Evolutionary conservation across 2,329 filamentous ascomycete species (phyloP), one percentile per base, ranked within the genome.

Genomic region (Berkeleyomyces rouxiae): DNA sequence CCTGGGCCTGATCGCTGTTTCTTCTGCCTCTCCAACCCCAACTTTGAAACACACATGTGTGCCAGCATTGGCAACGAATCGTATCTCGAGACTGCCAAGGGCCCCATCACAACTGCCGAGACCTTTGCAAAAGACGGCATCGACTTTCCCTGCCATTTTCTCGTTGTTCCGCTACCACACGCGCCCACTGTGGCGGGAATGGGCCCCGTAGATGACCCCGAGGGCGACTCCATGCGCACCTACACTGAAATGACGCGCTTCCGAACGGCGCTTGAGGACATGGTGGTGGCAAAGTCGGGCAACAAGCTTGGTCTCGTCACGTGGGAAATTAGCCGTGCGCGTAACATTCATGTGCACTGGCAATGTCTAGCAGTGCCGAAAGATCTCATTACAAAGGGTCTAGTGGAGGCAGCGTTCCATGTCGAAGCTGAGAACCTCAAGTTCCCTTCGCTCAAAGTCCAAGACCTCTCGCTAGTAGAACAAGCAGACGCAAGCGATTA

Each of bases 71-170:
- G 88, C 61, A 85, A 90, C 16, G 87, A 95, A 65, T 81, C 84
- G 61, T 97, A 97, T 72, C 75, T 97, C 62, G 95, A 93, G 37
- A 93, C 87, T 33, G 90, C 93, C 64, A 96, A 96, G 72, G 93
- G 93, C 0, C 91, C 93, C 4, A 78, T 99, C 0, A 85, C 88
- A 1, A 86, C 84, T 1, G 73, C 81, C 0, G 75, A 80, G 6
- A 91, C 85, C 2, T 95, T 90, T 71, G 69, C 73, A 13, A 70
- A 77, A 7, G 76, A 84, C 0, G 81, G 82, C 4, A 79, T 97
- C 3, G 75, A 78, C 31, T 95, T 92, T 70, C 89, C 92, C 0
- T 82, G 84, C 23, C 93, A 99, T 72, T 83, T 95, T 69, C 84
- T 99, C 66, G 92, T 99, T 69, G 92, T 96, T 64, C 91, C 93